Evolutionary conservation across 139 green algal genomes (phyloP).

Genomic region (Zygnema cylindricum): DNA sequence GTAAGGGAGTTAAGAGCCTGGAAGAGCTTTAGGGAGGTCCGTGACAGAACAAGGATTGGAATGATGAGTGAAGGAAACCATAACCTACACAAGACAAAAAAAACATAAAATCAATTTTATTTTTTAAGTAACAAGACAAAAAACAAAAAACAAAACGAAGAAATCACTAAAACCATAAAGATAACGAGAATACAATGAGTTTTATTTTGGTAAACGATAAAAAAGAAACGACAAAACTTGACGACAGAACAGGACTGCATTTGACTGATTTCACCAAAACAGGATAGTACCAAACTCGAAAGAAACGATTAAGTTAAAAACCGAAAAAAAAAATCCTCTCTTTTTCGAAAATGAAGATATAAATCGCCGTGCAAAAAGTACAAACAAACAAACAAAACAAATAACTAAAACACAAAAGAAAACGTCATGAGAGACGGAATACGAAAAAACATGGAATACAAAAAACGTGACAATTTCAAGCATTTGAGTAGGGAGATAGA

Average conservation of each 20-base stretch:
- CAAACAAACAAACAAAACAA: not conserved
- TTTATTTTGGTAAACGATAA: not conserved
- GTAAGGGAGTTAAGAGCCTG: not conserved
- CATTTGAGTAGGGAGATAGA: not conserved
- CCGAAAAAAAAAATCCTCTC: too few species aligned
- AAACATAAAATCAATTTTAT: too few species aligned
- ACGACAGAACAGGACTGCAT: not conserved
- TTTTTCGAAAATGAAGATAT: constrained; percentile 4
- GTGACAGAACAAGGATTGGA: not conserved
- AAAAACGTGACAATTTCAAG: not conserved
- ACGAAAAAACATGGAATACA: not conserved
- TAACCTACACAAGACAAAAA: constrained; percentile 20
- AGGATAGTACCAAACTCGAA: too few species aligned
- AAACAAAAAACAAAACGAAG: not conserved
- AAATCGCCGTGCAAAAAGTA: not conserved
- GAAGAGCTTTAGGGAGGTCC: not conserved
- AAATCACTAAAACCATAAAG: not conserved
- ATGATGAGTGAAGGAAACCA: constrained; percentile 29
- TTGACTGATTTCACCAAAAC: too few species aligned
- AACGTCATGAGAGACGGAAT: not conserved
- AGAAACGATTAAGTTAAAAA: too few species aligned
- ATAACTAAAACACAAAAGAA: not conserved
- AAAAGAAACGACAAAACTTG: not conserved
- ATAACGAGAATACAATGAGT: not conserved
- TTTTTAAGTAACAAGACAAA: too few species aligned